Evolutionary conservation across 371 early-diverging fungal genomes (phyloP).

Genomic region (Apophysomyces variabilis): DNA sequence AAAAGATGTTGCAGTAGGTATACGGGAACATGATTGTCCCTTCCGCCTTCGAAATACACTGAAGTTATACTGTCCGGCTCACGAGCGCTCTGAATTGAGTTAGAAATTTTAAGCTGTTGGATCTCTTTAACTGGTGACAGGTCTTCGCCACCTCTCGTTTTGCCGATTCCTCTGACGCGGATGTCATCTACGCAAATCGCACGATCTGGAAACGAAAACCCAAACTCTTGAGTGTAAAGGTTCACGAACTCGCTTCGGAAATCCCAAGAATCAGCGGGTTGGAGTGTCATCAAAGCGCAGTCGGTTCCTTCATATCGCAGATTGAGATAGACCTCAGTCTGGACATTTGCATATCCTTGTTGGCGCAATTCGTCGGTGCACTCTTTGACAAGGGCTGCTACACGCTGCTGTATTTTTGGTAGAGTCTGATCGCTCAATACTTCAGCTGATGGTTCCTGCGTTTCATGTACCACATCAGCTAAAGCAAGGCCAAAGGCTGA

Average conservation of each 20-base stretch:
- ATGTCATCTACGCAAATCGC: slow-evolving; percentile 89
- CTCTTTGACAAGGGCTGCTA: slow-evolving; percentile 46
- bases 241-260: slow-evolving; percentile 66
- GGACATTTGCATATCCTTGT: slow-evolving; percentile 49
- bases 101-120: slow-evolving; percentile 20
- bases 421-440: slow-evolving; percentile 36
- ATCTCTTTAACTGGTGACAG: slow-evolving; percentile 53
- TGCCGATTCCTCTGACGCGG: slow-evolving; percentile 88
- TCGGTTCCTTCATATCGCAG: slow-evolving; percentile 95
- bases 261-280: slow-evolving; percentile 64
- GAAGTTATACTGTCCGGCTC: slow-evolving; percentile 41
- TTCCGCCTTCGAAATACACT: slow-evolving; percentile 84
- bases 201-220: slow-evolving; percentile 85
- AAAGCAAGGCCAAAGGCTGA: slow-evolving; percentile 93
- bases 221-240: slow-evolving; percentile 88
- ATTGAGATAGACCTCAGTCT: slow-evolving; percentile 78
- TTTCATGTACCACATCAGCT: slow-evolving; percentile 93
- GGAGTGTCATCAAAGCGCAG: slow-evolving; percentile 89
- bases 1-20: slow-evolving; percentile 67
- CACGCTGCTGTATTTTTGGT: slow-evolving; percentile 52
- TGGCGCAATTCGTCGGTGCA: slow-evolving; percentile 51
- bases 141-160: slow-evolving; percentile 37
- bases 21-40: slow-evolving; percentile 76
- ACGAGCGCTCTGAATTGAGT: background rate
- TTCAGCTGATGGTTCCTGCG: slow-evolving; percentile 81